Conservation (phyloP, 768 basidiomycete genomes). For the Macrocybe gigantea region DNA sequence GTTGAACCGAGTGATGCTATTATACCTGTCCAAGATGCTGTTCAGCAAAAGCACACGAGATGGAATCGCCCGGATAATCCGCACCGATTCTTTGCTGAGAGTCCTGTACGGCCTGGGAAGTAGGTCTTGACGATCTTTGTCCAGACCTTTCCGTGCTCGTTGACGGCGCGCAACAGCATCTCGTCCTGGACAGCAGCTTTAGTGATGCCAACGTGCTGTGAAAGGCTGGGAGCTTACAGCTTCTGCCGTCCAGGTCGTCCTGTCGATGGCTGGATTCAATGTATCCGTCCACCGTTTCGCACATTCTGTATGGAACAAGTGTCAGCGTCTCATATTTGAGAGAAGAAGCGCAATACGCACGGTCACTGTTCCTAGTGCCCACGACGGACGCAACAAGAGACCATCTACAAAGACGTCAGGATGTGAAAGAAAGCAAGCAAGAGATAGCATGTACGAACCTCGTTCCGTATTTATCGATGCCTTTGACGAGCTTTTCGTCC, state of each 20-base stretch:
- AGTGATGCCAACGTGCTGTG: neutral
- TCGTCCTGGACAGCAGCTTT: slow-evolving; percentile 32
- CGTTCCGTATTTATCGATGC: slow-evolving; percentile 51
- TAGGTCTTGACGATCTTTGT: slow-evolving; percentile 58
- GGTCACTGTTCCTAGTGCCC: slow-evolving; percentile 52
- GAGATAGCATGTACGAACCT: slow-evolving; percentile 25
- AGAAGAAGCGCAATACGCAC: slow-evolving; percentile 27
- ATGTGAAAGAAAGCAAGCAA: neutral
- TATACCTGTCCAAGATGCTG: slow-evolving; percentile 31
- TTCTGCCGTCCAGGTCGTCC: slow-evolving; percentile 53
- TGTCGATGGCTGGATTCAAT: slow-evolving; percentile 53
- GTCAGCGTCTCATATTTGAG: neutral
- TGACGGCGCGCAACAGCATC: slow-evolving; percentile 46
- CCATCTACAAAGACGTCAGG: slow-evolving; percentile 30
- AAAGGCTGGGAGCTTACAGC: slow-evolving; percentile 26
- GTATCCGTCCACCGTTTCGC: slow-evolving; percentile 62
- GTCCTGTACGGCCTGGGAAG: slow-evolving; percentile 53
- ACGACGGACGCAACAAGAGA: slow-evolving; percentile 54
- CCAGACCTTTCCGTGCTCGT: slow-evolving; percentile 54
- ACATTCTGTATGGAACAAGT: slow-evolving; percentile 35
- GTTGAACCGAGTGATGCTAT: slow-evolving; percentile 45
- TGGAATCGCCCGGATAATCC: slow-evolving; percentile 2
- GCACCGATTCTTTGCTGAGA: slow-evolving; percentile 56
- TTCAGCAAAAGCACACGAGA: neutral
- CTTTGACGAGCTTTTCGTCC: slow-evolving; percentile 50